These are phyloP conservation scores for Mycotypha africana DNA, from an alignment of 371 early-diverging fungal species.

Conservation along the genomic window DNA sequence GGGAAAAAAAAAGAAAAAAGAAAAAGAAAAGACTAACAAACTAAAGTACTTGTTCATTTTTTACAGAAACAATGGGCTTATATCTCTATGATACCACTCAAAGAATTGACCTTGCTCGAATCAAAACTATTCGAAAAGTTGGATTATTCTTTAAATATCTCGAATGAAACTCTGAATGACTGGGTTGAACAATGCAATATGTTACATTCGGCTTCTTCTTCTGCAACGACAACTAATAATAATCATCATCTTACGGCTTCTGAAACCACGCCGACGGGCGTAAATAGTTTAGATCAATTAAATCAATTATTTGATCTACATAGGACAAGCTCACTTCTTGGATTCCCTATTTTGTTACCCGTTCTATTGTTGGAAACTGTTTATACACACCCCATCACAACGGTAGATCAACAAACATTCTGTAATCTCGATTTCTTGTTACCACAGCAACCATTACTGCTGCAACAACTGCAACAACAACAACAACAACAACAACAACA, in stretches of 20 bases:
- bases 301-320: constrained; percentile 9
- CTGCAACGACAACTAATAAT: not conserved
- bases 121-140: constrained; percentile 10
- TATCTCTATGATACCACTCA: constrained; percentile 17
- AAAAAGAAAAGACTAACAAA: constrained; percentile 1
- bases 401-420: too few relatives aligned
- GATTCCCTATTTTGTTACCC: constrained; percentile 7
- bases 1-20: not conserved
- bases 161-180: constrained; percentile 6
- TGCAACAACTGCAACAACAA: too few relatives aligned
- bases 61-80: constrained; percentile 22
- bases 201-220: constrained; percentile 6
- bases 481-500: too few relatives aligned
- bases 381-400: too few relatives aligned
- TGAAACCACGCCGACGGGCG: too few relatives aligned
- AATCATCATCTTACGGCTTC: too few relatives aligned
- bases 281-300: too few relatives aligned
- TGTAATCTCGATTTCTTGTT: too few relatives aligned
- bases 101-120: constrained; percentile 15
- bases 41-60: not conserved
- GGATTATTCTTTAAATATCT: constrained; percentile 15
- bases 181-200: constrained; percentile 22
- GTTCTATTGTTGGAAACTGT: constrained; percentile 8
- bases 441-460: too few relatives aligned
- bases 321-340: constrained; percentile 7